These are phyloP conservation scores for Trifolium subterraneum DNA, from an alignment of 306 rosid genomes.

Conservation along the genomic window DNA sequence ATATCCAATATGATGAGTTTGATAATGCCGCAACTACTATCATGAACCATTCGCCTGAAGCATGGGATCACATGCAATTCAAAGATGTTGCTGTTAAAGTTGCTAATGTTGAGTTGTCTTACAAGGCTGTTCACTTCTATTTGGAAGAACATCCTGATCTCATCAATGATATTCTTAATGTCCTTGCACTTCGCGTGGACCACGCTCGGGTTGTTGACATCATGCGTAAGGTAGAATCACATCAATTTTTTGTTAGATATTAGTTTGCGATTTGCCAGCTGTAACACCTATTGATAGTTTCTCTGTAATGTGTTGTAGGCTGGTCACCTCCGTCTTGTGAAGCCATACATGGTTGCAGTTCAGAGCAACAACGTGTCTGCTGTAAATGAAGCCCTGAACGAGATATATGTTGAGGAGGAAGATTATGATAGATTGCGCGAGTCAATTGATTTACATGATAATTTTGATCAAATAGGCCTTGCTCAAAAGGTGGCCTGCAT, in stretches of 20 bases:
- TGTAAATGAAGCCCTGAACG: slow-evolving; percentile 98
- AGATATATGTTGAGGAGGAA: slow-evolving; percentile 96
- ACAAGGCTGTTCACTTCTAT: slow-evolving; percentile 98
- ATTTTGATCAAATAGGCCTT: slow-evolving; percentile 96
- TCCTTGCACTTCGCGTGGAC: slow-evolving; percentile 98
- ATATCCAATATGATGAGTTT: slow-evolving; percentile 97
- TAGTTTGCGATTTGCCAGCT: slow-evolving; percentile 5
- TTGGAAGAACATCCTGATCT: slow-evolving; percentile 99
- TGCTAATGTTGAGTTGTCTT: slow-evolving; percentile 92
- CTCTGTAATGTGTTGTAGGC: slow-evolving; percentile 58
- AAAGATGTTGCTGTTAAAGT: slow-evolving; percentile 94
- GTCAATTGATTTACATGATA: slow-evolving; percentile 98
- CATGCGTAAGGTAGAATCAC: slow-evolving; percentile 79
- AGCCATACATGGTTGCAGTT: slow-evolving; percentile 99
- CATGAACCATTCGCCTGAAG: slow-evolving; percentile 99
- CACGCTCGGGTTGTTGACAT: slow-evolving; percentile 98
- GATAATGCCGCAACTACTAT: slow-evolving; percentile 99
- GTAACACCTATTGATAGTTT: slow-evolving; percentile 20
- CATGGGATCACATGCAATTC: slow-evolving; percentile 99
- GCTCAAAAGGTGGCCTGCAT: slow-evolving; percentile 82
- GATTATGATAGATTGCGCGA: slow-evolving; percentile 97
- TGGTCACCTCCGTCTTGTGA: slow-evolving; percentile 95
- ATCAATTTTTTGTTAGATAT: not conserved
- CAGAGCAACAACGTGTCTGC: slow-evolving; percentile 99
- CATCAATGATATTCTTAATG: slow-evolving; percentile 94